phyloP scores from a whole-genome alignment of 208 protist species.

The Tritrichomonas foetus region DNA sequence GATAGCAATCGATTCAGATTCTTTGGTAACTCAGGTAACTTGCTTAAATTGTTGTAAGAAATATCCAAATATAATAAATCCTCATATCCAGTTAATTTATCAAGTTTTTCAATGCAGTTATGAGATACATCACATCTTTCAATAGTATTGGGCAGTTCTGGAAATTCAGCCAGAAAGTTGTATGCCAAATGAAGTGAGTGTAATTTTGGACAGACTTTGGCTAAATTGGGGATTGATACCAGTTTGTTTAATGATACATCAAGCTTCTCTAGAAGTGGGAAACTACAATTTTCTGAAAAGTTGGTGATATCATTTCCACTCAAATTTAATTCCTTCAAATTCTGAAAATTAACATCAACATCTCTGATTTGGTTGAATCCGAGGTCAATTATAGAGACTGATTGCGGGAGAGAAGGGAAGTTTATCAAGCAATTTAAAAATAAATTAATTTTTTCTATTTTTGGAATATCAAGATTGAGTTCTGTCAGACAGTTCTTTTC shows the following conservation, averaged over 20 bases:
- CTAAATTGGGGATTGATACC: not conserved
- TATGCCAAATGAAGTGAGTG: not conserved
- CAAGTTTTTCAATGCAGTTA: not conserved
- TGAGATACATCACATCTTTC: not conserved
- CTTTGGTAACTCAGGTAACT: too few relatives aligned
- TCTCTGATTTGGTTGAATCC: not conserved
- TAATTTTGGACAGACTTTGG: not conserved
- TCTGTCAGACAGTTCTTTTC: not conserved
- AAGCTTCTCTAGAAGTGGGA: not conserved
- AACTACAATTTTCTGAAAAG: not conserved
- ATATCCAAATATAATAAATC: too few relatives aligned
- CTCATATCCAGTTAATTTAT: too few relatives aligned
- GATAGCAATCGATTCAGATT: too few relatives aligned
- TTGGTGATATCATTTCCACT: not conserved
- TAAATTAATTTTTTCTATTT: not conserved
- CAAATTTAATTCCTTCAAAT: not conserved
- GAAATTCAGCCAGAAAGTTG: not conserved
- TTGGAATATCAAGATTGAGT: not conserved
- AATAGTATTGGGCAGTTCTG: not conserved
- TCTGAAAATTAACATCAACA: not conserved
- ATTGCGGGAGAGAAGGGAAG: not conserved
- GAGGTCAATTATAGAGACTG: not conserved
- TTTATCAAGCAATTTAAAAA: constrained; percentile 9
- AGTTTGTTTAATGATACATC: not conserved
- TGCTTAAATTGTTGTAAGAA: too few relatives aligned